These are phyloP conservation scores for Yamadazyma dendronema DNA, from an alignment of 1,139 yeast species.

Conservation along the genomic window DNA sequence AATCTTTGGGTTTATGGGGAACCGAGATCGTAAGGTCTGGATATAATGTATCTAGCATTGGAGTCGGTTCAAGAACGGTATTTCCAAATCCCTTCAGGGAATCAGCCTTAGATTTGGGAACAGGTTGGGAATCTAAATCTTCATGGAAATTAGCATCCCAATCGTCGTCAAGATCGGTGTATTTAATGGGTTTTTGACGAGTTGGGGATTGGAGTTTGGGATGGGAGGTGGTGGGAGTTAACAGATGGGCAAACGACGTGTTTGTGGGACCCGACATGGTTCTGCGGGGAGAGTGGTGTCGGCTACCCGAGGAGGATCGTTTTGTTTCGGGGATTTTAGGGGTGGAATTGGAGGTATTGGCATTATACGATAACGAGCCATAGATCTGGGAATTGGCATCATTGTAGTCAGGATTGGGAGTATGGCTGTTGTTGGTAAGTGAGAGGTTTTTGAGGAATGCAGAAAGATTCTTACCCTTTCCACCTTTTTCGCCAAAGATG, in stretches of 20 bases:
- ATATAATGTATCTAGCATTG: constrained; percentile 36
- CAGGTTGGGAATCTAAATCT: constrained; percentile 11
- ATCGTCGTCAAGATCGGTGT: constrained; percentile 77
- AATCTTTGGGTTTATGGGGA: constrained; percentile 17
- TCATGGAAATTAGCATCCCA: constrained; percentile 87
- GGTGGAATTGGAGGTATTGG: no score
- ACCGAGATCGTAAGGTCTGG: constrained; percentile 36
- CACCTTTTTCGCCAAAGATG: constrained; percentile 67
- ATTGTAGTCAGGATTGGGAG: constrained; percentile 24
- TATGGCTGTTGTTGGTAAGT: constrained; percentile 19
- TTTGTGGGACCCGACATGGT: constrained; percentile 15
- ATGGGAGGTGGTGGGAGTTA: constrained; percentile 12
- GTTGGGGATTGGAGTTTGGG: constrained; percentile 9
- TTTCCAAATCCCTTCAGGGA: constrained; percentile 14
- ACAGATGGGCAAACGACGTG: constrained; percentile 11
- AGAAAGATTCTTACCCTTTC: constrained; percentile 60
- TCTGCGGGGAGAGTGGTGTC: constrained; percentile 18
- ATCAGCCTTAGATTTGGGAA: not conserved
- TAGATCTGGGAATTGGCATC: constrained; percentile 41
- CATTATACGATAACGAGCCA: constrained; percentile 34
- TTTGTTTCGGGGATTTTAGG: constrained; percentile 7
- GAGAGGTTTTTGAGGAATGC: constrained; percentile 57
- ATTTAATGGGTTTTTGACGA: constrained; percentile 21
- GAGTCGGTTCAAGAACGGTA: constrained; percentile 24
- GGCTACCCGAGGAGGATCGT: constrained; percentile 16